Conservation (phyloP, 2,329 filamentous ascomycete species). For the Aspergillus sp. region DNA sequence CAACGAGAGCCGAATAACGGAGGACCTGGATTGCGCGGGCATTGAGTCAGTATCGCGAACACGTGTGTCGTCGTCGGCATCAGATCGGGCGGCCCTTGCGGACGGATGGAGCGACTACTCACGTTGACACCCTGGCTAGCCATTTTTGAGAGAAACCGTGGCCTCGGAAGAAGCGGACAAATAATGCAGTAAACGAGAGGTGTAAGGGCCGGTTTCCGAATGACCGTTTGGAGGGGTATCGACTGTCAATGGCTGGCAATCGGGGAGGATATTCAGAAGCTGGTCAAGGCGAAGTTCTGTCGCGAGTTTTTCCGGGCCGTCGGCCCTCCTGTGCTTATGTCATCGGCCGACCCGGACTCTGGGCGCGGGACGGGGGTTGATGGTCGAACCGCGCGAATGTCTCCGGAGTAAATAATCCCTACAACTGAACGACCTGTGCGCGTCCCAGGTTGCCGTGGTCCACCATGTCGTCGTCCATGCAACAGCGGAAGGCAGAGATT, state of each 20-base stretch:
- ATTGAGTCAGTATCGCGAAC: slow-evolving; percentile 14
- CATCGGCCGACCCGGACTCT: slow-evolving; percentile 26
- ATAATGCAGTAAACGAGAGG: slow-evolving; percentile 33
- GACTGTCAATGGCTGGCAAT: slow-evolving; percentile 39
- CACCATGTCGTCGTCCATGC: slow-evolving; percentile 43
- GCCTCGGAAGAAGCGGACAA: slow-evolving; percentile 45
- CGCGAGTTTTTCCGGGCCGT: slow-evolving; percentile 44
- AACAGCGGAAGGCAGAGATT: slow-evolving; percentile 90
- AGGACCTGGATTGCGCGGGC: slow-evolving; percentile 66
- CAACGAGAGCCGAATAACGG: slow-evolving; percentile 89
- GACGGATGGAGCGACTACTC: slow-evolving; percentile 24
- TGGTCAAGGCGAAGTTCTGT: slow-evolving; percentile 37
- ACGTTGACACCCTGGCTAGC: slow-evolving; percentile 69
- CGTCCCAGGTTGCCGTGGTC: slow-evolving; percentile 1
- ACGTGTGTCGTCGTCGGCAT: slow-evolving; percentile 11
- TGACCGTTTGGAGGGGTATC: slow-evolving; percentile 32
- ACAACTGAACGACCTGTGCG: background rate
- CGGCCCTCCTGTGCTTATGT: slow-evolving; percentile 37
- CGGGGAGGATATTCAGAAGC: slow-evolving; percentile 22
- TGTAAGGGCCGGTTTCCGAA: slow-evolving; percentile 27
- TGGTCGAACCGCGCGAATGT: background rate
- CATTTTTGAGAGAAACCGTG: slow-evolving; percentile 51
- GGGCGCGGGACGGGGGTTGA: slow-evolving; percentile 13
- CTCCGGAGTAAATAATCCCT: slow-evolving; percentile 25
- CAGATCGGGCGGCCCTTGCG: slow-evolving; percentile 16